Base-by-base conservation (phyloP, 805 yeast genomes). In the Pichia heedii region DNA sequence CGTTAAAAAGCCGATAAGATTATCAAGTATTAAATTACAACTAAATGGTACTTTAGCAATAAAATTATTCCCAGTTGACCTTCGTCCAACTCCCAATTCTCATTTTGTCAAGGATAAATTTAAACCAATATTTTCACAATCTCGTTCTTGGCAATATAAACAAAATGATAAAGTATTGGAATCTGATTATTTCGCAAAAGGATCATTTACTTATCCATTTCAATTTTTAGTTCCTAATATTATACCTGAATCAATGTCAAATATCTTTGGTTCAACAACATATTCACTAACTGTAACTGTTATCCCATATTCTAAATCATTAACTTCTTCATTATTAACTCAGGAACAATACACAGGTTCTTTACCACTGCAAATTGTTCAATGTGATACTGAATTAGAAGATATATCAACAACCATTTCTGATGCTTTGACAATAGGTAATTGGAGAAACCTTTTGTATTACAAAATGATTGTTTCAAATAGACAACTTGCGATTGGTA, bases 361-460 rank as follows among this genome's bases (percentile, higher is more conserved):
- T 6, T 19, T 47, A 35, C 48, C 48, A 13, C n/a, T 47, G 12
- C 44, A 44, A 16, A 12, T 27, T 43, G 50, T 47, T 39, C 46
- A 26, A 36, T 56, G 59, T 32, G 37, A 43, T 18, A 43, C 48
- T 4, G 42, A 38, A 21, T 12, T 22, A 11, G 30, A 5, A 15
- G 33, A 10, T 3, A 20, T 5, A 7, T 37, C 40, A 5, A 22
- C 29, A n/a, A 33, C 41, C 3, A 13, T 24, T 10, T 37, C 48
- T 2, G 49, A 43, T 39, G 40, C 46, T 3, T n/a, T 54, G 3
- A 54, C 61, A 0, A 22, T 54, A 18, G 67, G 66, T 8, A 57
- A 50, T 35, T 62, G 67, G 67, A 54, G 66, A 51, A 46, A 60
- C 29, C 40, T 60, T 34, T 41, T 55, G 12, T 48, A 45, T 18